Base-by-base conservation (phyloP, 331 rosid species). In the Pyrus hybrid region DNA sequence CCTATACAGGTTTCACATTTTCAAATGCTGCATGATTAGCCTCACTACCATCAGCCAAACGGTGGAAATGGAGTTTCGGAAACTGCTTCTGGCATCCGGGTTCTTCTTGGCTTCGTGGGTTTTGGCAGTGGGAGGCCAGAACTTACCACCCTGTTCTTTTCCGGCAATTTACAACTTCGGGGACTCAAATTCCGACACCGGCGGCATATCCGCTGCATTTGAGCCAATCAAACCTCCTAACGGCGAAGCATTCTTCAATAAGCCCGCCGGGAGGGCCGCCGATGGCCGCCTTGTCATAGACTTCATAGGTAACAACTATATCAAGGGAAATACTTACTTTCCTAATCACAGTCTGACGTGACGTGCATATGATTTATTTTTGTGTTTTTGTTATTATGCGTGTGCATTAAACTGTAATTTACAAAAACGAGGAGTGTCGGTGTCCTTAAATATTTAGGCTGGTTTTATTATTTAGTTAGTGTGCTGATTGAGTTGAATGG, bases 121-220 rank as follows among this genome's bases (percentile, higher is more conserved):
- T 45, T 16, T 76, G 47, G 64, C 74, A 1, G 86, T 60, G 75
- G 76, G 63, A 23, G 78, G 65, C 45, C 64, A 23, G 7, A 63
- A 32, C 1, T 43, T 80, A 63, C 72, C 86, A 18, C 17, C 83
- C 63, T 94, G 98, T 73, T 62, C 70, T 37, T 94, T 91, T 68
- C 96, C 99, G 25, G 99, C 96, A 35, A 76, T 92, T 56, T 94
- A 91, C 92, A 94, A 94, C 90, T 94, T 91, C 57, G 99, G 99
- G 0, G 99, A 92, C 86, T 94, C 99, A 2, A 94, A 94, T 69
- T 94, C 99, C 10, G 99, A 94, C 79, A 94, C 99, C 6, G 99
- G 99, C 28, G 91, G 90, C 79, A 89, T 87, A 22, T 89, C 94
- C 18, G 94, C 94, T 8, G 90, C 91, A 7, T 94, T 94, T 80